Conservation (phyloP, 495 filamentous ascomycete genomes). For the Talaromyces proteolyticus region DNA sequence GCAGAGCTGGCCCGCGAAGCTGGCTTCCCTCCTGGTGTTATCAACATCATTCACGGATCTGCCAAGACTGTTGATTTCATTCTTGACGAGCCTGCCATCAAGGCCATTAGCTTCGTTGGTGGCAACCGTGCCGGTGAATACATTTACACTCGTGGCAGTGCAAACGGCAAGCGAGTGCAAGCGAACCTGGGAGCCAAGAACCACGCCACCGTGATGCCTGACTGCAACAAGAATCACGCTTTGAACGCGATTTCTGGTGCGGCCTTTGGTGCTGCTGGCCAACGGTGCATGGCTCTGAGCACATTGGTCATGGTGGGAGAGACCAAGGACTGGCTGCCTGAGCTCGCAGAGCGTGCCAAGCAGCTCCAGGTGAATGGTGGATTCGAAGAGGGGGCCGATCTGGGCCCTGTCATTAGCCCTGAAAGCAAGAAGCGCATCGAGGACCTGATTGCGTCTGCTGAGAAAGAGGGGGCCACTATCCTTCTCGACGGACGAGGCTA, state of each 20-base stretch:
- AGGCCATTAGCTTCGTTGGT: conserved; percentile 97
- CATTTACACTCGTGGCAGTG: conserved; percentile 85
- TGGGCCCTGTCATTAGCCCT: conserved; percentile 96
- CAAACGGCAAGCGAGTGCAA: conserved; percentile 91
- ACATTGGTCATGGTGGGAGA: conserved; percentile 92
- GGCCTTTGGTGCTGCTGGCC: conserved; percentile 93
- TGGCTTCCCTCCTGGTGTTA: conserved; percentile 87
- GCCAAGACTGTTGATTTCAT: conserved; percentile 95
- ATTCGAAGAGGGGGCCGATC: conserved; percentile 89
- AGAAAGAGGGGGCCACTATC: conserved; percentile 90
- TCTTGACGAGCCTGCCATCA: conserved; percentile 91
- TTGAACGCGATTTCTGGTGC: conserved; percentile 92
- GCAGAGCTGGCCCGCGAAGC: conserved; percentile 88
- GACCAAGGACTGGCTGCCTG: conserved; percentile 87
- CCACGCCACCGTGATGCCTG: conserved; percentile 90
- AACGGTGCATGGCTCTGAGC: conserved; percentile 96
- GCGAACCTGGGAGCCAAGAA: conserved; percentile 99
- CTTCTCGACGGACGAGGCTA: conserved; percentile 88
- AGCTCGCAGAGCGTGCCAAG: conserved; percentile 89
- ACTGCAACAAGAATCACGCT: conserved; percentile 97
- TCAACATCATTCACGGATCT: conserved; percentile 92
- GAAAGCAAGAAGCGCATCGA: conserved; percentile 89
- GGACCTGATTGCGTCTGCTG: conserved; percentile 77
- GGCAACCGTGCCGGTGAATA: conserved; percentile 97
- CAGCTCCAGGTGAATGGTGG: conserved; percentile 85